These are phyloP conservation scores for Penicillium cosmopolitanum DNA, from an alignment of 495 filamentous ascomycete species.

Conservation along the genomic window DNA sequence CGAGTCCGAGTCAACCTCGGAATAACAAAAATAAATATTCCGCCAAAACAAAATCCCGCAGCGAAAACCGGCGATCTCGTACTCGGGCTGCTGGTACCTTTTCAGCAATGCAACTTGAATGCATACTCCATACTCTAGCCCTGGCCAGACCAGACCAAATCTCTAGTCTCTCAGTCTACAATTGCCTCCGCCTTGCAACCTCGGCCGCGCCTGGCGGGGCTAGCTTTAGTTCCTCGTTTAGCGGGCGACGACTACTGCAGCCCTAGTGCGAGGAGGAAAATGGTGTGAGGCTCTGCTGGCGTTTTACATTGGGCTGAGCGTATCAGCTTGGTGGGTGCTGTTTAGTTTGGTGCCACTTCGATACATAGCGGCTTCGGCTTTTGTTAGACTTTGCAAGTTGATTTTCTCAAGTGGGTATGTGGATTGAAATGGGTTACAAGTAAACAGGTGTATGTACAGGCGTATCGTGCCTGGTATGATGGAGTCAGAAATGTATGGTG, in stretches of 20 bases:
- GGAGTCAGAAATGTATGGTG: no score
- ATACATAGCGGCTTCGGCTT: not conserved
- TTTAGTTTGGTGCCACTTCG: not conserved
- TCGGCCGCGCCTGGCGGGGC: not conserved
- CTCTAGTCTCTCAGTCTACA: not conserved
- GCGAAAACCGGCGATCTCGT: not conserved
- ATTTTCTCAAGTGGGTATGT: not conserved
- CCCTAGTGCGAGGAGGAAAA: not conserved
- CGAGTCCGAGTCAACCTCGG: no score
- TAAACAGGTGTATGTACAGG: not conserved
- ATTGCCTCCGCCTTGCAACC: not conserved
- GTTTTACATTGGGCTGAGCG: not conserved
- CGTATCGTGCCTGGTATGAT: no score
- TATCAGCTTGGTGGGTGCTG: not conserved
- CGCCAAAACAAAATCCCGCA: no score
- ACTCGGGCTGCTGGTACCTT: not conserved
- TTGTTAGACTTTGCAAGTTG: not conserved
- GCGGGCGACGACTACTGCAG: conserved; percentile 4
- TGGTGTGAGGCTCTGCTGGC: not conserved
- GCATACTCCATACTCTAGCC: no score
- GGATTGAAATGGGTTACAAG: not conserved
- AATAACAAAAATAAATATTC: no score
- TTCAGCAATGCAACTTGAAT: no score
- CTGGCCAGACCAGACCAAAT: no score
- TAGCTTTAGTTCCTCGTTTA: conserved; percentile 1